Evolutionary conservation across 1,139 yeast species (phyloP), one percentile per base, ranked within the genome.

Genomic region (Ogataea hybrid): DNA sequence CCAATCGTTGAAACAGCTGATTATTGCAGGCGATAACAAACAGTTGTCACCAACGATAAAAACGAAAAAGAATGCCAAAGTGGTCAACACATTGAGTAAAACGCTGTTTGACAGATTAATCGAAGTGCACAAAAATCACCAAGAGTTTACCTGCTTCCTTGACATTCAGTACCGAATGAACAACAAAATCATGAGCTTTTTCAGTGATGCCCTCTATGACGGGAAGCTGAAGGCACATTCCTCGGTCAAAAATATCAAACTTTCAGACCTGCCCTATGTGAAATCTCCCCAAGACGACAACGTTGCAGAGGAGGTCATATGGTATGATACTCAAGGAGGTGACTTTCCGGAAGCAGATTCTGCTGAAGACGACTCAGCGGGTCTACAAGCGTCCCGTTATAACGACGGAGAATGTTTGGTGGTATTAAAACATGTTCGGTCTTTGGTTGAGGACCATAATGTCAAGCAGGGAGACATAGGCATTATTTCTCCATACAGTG

Each of bases 311-410:
- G 74, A 78, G 1, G 62, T 80, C 1, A 67, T 88, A 2, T 90
- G 97, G 96, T 81, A 83, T 53, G 97, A 90, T 56, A 90, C 97
- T 0, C 94, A 87, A 61, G 95, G 95, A n/a, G 96, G 92, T 4
- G 87, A 83, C 33, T 85, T 71, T 52, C 81, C 78, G 2, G 92
- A 84, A 50, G 69, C 69, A 44, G 75, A 77, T 10, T 53, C 48
- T 23, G 63, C 68, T 11, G 75, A 70, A 6, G 73, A 68, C 11
- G 38, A 32, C 7, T 17, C 28, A 6, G 18, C 54, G 9, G 57
- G 56, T 3, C 64, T 63, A 6, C 53, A 44, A 14, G 68, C 71
- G 3, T 82, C 90, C 0, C 84, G 84, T 55, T 82, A 63, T 52
- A 90, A 90, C 59, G 86, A 81, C 41, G 77, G 81, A 63, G 97